These are phyloP conservation scores for Eucommia ulmoides DNA, from an alignment of 257 asterid species.

Conservation along the genomic window DNA sequence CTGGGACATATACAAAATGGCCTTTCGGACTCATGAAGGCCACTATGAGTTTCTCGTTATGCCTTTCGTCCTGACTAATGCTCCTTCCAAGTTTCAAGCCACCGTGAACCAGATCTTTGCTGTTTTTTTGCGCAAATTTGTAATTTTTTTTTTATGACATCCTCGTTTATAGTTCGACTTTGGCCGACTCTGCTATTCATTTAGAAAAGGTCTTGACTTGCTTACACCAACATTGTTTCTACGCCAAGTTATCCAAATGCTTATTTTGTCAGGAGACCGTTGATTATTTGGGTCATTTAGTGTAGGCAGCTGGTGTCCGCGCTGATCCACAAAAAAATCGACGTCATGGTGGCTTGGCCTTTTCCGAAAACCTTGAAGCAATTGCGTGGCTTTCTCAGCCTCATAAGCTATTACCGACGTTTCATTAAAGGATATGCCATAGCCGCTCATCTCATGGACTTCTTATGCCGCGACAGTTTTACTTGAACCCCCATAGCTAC, in stretches of 20 bases:
- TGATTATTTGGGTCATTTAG: no score
- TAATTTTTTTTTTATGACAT: background rate
- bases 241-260: background rate
- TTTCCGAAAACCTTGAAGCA: no score
- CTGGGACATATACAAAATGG: background rate
- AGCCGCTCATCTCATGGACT: background rate
- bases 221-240: background rate
- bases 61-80: constrained; percentile 1
- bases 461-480: background rate
- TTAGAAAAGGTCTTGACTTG: background rate
- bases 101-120: background rate
- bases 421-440: background rate
- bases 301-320: no score
- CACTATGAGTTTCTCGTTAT: constrained; percentile 5
- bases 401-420: background rate
- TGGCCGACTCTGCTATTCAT: background rate
- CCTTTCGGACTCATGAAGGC: background rate
- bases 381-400: background rate
- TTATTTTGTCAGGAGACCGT: no score
- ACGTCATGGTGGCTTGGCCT: no score
- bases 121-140: background rate
- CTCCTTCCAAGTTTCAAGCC: background rate
- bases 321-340: no score
- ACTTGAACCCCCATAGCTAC: background rate
- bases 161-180: background rate